Base-by-base conservation (phyloP, 2,329 filamentous ascomycete genomes). In the Aureobasidium namibiae region DNA sequence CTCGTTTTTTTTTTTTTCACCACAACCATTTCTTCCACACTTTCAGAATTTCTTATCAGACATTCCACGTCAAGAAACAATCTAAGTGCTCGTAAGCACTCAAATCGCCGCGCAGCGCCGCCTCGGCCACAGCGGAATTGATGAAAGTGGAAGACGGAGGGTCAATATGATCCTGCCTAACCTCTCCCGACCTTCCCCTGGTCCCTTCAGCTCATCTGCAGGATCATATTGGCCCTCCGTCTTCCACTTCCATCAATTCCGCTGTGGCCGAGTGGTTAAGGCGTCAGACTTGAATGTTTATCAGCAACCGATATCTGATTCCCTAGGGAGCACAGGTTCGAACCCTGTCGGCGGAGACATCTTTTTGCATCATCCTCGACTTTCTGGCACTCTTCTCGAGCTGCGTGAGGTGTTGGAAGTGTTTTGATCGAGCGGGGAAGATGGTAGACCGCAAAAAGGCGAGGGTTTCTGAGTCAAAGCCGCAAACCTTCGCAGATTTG, bases 191-290 rank as follows among this genome's bases (percentile, higher is more conserved):
- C n/a, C n/a, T 10, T n/a, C 9, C 9, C n/a, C 14, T 4, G 2
- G 4, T 7, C 5, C 16, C 8, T 11, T 16, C 14, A 6, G 13
- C 34, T 1, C 18, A 8, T 1, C 10, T 5, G 3, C 7, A 21
- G 36, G 16, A 39, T 39, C 39, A 42, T 42, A 14, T 39, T 49
- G 46, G 46, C 21, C 18, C 21, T 42, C 1, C 8, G 4, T n/a
- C 18, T 9, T 21, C 13, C n/a, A 21, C 9, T 8, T 38, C n/a
- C n/a, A n/a, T 14, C 34, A 38, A 31, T n/a, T 48, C 44, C 44
- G 44, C 44, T 48, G 44, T 49, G 46, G 46, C 46, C 46, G 46
- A 49, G 46, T 49, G 46, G 46, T 49, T 49, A 49, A 49, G 46
- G 46, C 46, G 46, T 49, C 29, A 49, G 46, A 49, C 46, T 49